Evolutionary conservation across 2,329 filamentous ascomycete genomes (phyloP).

Genomic region (Sclerotinia subarctica): DNA sequence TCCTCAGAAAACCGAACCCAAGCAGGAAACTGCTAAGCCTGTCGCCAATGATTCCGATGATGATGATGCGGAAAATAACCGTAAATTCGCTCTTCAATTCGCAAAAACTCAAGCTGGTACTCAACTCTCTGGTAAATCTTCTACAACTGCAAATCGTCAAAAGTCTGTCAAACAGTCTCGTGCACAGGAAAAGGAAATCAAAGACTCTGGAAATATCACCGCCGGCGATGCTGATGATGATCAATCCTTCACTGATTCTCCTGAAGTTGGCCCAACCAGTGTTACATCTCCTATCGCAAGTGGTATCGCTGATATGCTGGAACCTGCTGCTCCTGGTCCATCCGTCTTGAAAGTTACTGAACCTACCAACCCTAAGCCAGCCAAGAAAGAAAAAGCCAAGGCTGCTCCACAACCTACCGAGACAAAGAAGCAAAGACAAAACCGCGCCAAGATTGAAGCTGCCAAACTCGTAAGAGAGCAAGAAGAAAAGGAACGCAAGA

Average conservation of each 20-base stretch:
- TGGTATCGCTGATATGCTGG: slow-evolving; percentile 87
- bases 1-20: slow-evolving; percentile 14
- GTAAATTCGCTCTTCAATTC: slow-evolving; percentile 74
- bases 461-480: slow-evolving; percentile 72
- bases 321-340: slow-evolving; percentile 64
- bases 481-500: slow-evolving; percentile 74
- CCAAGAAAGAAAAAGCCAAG: slow-evolving; percentile 60
- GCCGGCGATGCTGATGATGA: slow-evolving; percentile 79
- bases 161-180: slow-evolving; percentile 69
- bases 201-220: slow-evolving; percentile 47
- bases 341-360: slow-evolving; percentile 77
- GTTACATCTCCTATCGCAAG: slow-evolving; percentile 38
- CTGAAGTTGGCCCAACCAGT: slow-evolving; percentile 54
- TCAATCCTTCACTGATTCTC: slow-evolving; percentile 66
- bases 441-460: slow-evolving; percentile 81
- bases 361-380: slow-evolving; percentile 53
- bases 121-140: slow-evolving; percentile 54
- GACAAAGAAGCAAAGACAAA: slow-evolving; percentile 94
- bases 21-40: slow-evolving; percentile 9
- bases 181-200: slow-evolving; percentile 50
- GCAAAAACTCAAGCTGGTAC: slow-evolving; percentile 66
- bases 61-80: slow-evolving; percentile 53
- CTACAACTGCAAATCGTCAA: slow-evolving; percentile 39
- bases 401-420: slow-evolving; percentile 62
- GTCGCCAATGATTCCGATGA: slow-evolving; percentile 24